phyloP scores from a whole-genome alignment of 148 eudicot species.

The Arbutus unedo region DNA sequence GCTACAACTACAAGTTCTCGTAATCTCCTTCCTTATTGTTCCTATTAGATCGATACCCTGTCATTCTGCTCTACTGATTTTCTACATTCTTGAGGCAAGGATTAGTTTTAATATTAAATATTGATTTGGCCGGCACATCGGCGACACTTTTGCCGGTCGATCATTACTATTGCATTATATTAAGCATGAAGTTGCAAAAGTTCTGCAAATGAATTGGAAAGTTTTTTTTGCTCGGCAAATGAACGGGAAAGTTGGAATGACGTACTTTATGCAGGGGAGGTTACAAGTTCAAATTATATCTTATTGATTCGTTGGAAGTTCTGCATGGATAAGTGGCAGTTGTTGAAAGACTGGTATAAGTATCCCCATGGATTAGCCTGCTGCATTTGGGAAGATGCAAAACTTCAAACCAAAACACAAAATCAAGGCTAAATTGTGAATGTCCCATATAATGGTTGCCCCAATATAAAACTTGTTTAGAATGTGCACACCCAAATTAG shows the following conservation, averaged over 20 bases:
- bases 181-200: background rate
- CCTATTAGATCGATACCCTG: too few species aligned
- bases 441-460: background rate
- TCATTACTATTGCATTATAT: background rate
- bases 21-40: too few species aligned
- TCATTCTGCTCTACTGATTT: too few species aligned
- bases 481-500: background rate
- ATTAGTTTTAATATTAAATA: too few species aligned
- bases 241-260: background rate
- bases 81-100: too few species aligned
- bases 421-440: background rate
- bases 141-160: too few species aligned
- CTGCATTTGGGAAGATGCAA: background rate
- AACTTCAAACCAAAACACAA: background rate
- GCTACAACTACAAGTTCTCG: too few species aligned
- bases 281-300: background rate
- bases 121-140: too few species aligned
- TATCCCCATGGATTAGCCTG: background rate
- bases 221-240: background rate
- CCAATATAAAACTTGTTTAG: background rate
- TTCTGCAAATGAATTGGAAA: background rate
- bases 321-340: too few species aligned
- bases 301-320: too few species aligned
- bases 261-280: background rate
- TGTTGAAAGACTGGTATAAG: too few species aligned